These are phyloP conservation scores for Caryopteris hybrid DNA, from an alignment of 305 asterid species.

Conservation along the genomic window DNA sequence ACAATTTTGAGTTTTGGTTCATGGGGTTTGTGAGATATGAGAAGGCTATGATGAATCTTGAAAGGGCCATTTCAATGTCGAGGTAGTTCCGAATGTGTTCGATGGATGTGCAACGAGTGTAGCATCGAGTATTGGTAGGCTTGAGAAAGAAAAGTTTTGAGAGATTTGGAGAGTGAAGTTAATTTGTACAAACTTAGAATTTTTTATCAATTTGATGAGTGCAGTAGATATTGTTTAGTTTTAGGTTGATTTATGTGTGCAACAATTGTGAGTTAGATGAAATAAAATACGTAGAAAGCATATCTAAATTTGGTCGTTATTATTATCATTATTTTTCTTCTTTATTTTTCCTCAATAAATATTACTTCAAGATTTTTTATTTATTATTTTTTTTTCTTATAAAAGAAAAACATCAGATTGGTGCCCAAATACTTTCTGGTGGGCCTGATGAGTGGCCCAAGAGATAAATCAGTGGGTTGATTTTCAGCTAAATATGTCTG, in stretches of 20 bases:
- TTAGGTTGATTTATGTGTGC: background rate
- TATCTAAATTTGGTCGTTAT: too few species aligned
- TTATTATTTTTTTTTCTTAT: too few species aligned
- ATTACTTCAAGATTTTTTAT: too few species aligned
- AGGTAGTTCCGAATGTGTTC: conserved; percentile 1
- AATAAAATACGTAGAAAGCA: background rate
- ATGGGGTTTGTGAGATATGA: conserved; percentile 75
- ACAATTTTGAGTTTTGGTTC: conserved; percentile 65
- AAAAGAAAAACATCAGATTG: too few species aligned
- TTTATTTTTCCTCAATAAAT: too few species aligned
- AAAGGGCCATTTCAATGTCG: conserved; percentile 42
- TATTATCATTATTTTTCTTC: too few species aligned
- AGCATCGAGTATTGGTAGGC: too few species aligned
- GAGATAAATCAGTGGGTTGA: background rate
- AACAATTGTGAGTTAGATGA: background rate
- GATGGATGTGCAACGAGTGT: background rate
- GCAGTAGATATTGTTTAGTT: background rate
- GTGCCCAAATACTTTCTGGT: background rate
- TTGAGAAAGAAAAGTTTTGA: background rate
- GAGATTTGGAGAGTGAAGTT: background rate
- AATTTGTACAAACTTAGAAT: conserved; percentile 4
- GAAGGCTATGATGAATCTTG: conserved; percentile 52
- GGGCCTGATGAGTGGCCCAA: background rate
- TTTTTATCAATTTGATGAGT: background rate
- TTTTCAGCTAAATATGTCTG: background rate